Base-by-base conservation (phyloP, 164 flowering plant species). In the Protea cynaroides region DNA sequence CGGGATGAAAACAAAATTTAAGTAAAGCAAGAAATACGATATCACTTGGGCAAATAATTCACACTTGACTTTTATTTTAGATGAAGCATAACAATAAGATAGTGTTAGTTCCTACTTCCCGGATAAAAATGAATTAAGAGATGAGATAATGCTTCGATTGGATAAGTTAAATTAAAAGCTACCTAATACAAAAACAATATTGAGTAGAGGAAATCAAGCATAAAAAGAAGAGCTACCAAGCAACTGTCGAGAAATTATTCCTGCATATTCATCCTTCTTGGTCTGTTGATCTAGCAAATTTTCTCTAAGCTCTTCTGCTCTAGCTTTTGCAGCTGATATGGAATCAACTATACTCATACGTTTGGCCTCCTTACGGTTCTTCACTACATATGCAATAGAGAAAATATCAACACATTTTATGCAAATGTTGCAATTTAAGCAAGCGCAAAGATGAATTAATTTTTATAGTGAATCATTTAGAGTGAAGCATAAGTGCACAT, bases 361-460 rank as follows among this genome's bases (percentile, higher is more conserved):
- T 72, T 77, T 79, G 6, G 92, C 96, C 83, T 90, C 98, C 66
- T 84, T 86, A 24, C 86, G 85, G 1, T 84, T 89, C 83, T 88
- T 92, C 71, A 77, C 98, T 92, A 67, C 52, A 86, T 59, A 70
- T 37, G 55, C 53, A 65, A 70, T 12, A 40, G 14, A 40, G 8
- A 9, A 40, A 40, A 40, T 12, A 8, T 40, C 46, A 40, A 40
- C 8, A 10, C 1, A 40, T 40, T 40, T 40, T 9, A 40, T 1
- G 4, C 13, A 40, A n/a, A n/a, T n/a, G n/a, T n/a, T n/a, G n/a
- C n/a, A n/a, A n/a, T n/a, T n/a, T n/a, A n/a, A n/a, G n/a, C n/a
- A n/a, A n/a, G n/a, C n/a, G n/a, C n/a, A n/a, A n/a, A n/a, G n/a
- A n/a, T n/a, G n/a, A n/a, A n/a, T n/a, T n/a, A n/a, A n/a, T n/a